Evolutionary conservation across 1,284 basidiomycete genomes (phyloP).

Genomic region (Quambalaria eucalypti): DNA sequence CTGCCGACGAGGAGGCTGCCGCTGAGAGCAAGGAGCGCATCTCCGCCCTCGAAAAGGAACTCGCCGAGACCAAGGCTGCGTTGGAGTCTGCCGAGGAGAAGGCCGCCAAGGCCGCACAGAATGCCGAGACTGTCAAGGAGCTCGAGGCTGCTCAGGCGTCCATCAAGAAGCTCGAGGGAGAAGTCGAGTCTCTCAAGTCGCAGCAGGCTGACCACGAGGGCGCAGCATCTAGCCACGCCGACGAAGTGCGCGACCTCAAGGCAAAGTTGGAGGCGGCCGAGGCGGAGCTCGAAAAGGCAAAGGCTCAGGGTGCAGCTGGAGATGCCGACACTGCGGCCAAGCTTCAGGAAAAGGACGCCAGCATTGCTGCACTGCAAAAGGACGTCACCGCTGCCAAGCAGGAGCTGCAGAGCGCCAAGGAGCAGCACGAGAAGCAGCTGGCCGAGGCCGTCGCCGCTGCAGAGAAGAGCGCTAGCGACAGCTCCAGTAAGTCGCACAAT

Average conservation of each 20-base stretch:
- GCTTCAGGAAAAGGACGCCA: conserved; percentile 15
- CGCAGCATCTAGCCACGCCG: conserved; percentile 2
- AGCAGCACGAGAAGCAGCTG: conserved; percentile 1
- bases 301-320: conserved; percentile 7
- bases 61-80: conserved; percentile 4
- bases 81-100: neutral
- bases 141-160: conserved; percentile 8
- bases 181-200: conserved; percentile 5
- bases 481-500: conserved; percentile 6
- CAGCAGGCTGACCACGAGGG: conserved; percentile 9
- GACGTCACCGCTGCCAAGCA: neutral
- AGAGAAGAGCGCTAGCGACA: conserved; percentile 15
- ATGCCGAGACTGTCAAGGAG: neutral
- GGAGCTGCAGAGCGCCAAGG: conserved; percentile 9
- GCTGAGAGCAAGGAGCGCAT: neutral
- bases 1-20: neutral
- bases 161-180: conserved; percentile 9
- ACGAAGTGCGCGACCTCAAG: conserved; percentile 1
- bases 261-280: conserved; percentile 8
- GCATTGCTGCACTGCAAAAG: conserved; percentile 1
- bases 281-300: conserved; percentile 11
- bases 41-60: neutral
- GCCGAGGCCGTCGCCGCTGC: conserved; percentile 25
- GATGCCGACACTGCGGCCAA: conserved; percentile 8
- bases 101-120: neutral